phyloP scores from a whole-genome alignment of 805 yeast species.

The Yamadazyma insecticola region DNA sequence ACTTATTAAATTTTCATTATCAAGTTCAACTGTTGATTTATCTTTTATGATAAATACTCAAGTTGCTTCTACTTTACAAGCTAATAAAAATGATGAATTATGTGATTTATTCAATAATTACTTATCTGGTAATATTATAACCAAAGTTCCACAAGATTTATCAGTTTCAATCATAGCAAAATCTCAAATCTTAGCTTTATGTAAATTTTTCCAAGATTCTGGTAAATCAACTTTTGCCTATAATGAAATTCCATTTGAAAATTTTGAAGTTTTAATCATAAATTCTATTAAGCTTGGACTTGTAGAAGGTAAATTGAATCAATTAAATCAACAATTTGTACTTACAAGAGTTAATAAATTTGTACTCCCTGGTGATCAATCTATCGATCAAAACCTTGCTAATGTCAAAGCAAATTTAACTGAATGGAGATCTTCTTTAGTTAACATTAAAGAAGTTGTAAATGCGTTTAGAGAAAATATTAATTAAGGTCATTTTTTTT shows the following conservation, averaged over 20 bases:
- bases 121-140: conserved; percentile 31
- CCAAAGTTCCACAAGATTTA: conserved; percentile 10
- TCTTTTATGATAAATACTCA: conserved; percentile 39
- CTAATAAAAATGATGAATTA: conserved; percentile 22
- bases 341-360: conserved; percentile 44
- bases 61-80: conserved; percentile 29
- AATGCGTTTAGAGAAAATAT: conserved; percentile 40
- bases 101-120: conserved; percentile 27
- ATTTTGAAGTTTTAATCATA: conserved; percentile 36
- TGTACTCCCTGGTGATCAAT: conserved; percentile 33
- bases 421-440: conserved; percentile 38
- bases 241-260: conserved; percentile 33
- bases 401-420: conserved; percentile 28
- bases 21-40: conserved; percentile 33
- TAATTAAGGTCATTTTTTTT: conserved; percentile 9
- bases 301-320: conserved; percentile 43
- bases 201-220: conserved; percentile 29
- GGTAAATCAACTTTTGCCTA: conserved; percentile 24
- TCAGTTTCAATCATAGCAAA: conserved; percentile 25
- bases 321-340: conserved; percentile 35
- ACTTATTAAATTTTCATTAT: conserved; percentile 33
- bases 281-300: conserved; percentile 41
- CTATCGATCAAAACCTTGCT: conserved; percentile 27
- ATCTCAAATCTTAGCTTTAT: conserved; percentile 37
- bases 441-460: conserved; percentile 38